Evolutionary conservation across 352 stramenopile genomes (phyloP), one percentile per base, ranked within the genome.

Genomic region (Phytopythium helicoides): DNA sequence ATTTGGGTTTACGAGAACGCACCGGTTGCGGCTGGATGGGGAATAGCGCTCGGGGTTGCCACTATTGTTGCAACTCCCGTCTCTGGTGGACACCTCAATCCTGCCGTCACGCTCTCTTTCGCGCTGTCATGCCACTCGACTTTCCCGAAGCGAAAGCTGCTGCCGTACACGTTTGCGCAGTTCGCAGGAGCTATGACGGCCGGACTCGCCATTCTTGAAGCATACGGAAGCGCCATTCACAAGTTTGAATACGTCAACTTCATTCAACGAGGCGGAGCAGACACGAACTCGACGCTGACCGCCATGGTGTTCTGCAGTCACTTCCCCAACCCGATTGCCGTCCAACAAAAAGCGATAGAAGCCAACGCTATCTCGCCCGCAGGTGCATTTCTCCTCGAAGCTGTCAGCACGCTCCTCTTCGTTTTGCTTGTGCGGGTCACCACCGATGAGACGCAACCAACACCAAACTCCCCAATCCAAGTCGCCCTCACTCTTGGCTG

Each of bases 51-150:
- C 15, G 65, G 66, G 10, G 55, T 89, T 14, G 68, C 75, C 9
- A 89, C 83, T 23, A 66, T 71, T 34, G 63, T 79, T 11, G 68
- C 72, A 14, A 68, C 66, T 9, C 57, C 56, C 12, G 70, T 82
- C 22, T 87, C 73, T 3, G 78, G 78, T 19, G 78, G 76, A 2
- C 81, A 92, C 55, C 62, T 89, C 35, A 92, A 92, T 58, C 81
- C 81, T 22, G 77, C 76, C 0, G 64, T 89, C 21, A 81, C 71
- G 14, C n/a, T 87, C 33, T 64, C 74, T 0, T 70, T 92, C 50
- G 65, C 71, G 2, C 19, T 86, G 3, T 64, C 83, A 11, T 41
- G 41, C 23, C 60, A 62, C 25, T 68, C 37, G 36, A 42, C 52
- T 4, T 71, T 75, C 40, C 55, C 51, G 1, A 71, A 56, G 23